Evolutionary conservation across 495 filamentous ascomycete species (phyloP).

Genomic region (Talaromyces ruber): DNA sequence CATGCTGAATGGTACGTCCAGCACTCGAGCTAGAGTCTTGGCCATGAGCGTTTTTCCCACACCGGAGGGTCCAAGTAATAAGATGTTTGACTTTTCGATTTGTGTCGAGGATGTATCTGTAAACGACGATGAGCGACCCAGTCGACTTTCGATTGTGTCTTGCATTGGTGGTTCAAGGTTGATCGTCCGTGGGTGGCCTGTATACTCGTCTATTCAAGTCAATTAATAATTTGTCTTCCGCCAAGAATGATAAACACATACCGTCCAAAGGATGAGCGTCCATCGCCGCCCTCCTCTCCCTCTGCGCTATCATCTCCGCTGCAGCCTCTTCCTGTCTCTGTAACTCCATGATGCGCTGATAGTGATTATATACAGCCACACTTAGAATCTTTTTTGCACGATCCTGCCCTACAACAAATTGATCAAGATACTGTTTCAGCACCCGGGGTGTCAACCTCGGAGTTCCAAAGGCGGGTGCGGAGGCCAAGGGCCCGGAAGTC

Average conservation of each 20-base stretch:
- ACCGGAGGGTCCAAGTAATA: constrained; percentile 86
- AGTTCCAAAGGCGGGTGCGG: constrained; percentile 53
- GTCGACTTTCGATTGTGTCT: constrained; percentile 2
- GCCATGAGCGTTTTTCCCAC: constrained; percentile 96
- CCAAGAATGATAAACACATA: constrained; percentile 18
- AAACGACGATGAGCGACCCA: constrained; percentile 30
- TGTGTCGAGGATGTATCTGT: constrained; percentile 56
- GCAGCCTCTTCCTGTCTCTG: constrained; percentile 69
- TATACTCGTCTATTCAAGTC: constrained; percentile 61
- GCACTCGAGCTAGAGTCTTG: constrained; percentile 65
- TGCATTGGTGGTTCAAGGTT: constrained; percentile 19
- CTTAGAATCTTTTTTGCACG: constrained; percentile 93
- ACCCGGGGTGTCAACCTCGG: constrained; percentile 69
- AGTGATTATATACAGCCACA: constrained; percentile 95
- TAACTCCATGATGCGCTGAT: constrained; percentile 75
- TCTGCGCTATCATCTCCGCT: constrained; percentile 48
- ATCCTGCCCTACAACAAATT: constrained; percentile 94
- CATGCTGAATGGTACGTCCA: constrained; percentile 94
- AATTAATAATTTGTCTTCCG: neutral
- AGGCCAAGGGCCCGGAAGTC: constrained; percentile 47
- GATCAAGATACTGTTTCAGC: constrained; percentile 86
- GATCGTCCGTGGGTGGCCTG: constrained; percentile 60
- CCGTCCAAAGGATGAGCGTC: constrained; percentile 48
- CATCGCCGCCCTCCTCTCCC: constrained; percentile 38
- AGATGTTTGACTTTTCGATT: constrained; percentile 93